Evolutionary conservation across 371 early-diverging fungal species (phyloP), one percentile per base, ranked within the genome.

Genomic region (Conidiobolus coronatus): DNA sequence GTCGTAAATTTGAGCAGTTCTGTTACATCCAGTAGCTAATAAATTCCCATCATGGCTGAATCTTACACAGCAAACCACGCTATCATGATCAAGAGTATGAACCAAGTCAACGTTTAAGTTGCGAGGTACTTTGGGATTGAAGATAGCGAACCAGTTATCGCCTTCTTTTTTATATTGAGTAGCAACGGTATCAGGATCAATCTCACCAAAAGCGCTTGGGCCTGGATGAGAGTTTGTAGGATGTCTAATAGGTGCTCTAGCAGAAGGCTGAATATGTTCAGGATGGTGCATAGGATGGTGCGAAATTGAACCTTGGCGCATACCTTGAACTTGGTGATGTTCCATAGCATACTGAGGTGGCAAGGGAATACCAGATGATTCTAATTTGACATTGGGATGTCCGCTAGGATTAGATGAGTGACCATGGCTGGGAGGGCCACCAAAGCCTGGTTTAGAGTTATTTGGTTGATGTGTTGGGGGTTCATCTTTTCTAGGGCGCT

Each of bases 21-120:
- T 76, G 61, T 93, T 94, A 67, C 90, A 92, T 5, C 96, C 96
- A 1, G 94, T 88, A 19, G 94, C 96, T 36, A 96, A 68, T 49
- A 72, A 80, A 51, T 79, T 75, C 40, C 94, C 94, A 56, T 92
- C 89, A 14, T 72, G 65, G 51, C 89, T 89, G 53, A 93, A 96
- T 48, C 81, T 79, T 42, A 94, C 93, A 60, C 92, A 96, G 63
- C 96, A 96, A 5, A 94, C 96, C 14, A 96, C 96, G 53, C 29
- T 29, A 29, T 29, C 29, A 29, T 92, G 94, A 22, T 89, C 87
- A 50, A 92, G 61, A 6, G 75, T 81, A 54, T 88, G 81, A 21
- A 82, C 65, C 48, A 88, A 61, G 51, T 87, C 85, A 1, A 92
- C 84, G 52, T 79, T 75, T 40, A 89, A 63, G 49, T 59, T 65